Conservation (phyloP, 2,329 filamentous ascomycete genomes). For the Huntiella bhutanensis region DNA sequence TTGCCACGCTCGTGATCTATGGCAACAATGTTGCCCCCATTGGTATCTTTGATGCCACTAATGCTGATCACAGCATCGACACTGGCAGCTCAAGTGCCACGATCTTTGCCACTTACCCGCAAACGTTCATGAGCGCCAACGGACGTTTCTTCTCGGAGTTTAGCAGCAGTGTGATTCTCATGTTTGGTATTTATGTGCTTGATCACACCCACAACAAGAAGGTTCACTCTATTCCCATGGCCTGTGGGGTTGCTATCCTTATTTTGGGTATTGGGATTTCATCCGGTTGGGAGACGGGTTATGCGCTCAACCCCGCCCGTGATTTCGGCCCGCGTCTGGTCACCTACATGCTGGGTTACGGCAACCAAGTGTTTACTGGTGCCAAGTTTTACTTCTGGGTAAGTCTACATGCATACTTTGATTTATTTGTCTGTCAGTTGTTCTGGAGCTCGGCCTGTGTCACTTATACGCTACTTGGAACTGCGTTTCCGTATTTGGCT, state of each 20-base stretch:
- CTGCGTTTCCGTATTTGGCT: no score
- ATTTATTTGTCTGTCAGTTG: slow-evolving; percentile 3
- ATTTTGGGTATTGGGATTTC: slow-evolving; percentile 58
- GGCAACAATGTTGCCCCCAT: slow-evolving; percentile 47
- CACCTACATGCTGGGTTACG: slow-evolving; percentile 49
- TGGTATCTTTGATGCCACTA: slow-evolving; percentile 40
- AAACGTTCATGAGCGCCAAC: slow-evolving; percentile 45
- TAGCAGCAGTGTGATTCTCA: slow-evolving; percentile 45
- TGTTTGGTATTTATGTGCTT: slow-evolving; percentile 54
- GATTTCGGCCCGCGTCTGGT: slow-evolving; percentile 53
- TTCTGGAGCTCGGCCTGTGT: neutral
- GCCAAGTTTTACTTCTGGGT: slow-evolving; percentile 56
- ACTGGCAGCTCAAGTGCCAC: slow-evolving; percentile 42
- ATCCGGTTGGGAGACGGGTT: slow-evolving; percentile 61
- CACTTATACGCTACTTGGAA: no score
- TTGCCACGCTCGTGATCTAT: slow-evolving; percentile 39
- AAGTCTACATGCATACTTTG: neutral
- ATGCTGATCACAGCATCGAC: slow-evolving; percentile 40
- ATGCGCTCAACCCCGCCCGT: slow-evolving; percentile 54
- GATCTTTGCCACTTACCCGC: slow-evolving; percentile 58
- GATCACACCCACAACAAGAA: slow-evolving; percentile 35
- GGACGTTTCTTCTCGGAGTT: slow-evolving; percentile 58
- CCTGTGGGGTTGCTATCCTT: slow-evolving; percentile 48
- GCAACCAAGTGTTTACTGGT: slow-evolving; percentile 44
- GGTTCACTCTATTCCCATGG: slow-evolving; percentile 31